Base-by-base conservation (phyloP, 352 stramenopile species). In the Stephanocyclus meneghinianus region DNA sequence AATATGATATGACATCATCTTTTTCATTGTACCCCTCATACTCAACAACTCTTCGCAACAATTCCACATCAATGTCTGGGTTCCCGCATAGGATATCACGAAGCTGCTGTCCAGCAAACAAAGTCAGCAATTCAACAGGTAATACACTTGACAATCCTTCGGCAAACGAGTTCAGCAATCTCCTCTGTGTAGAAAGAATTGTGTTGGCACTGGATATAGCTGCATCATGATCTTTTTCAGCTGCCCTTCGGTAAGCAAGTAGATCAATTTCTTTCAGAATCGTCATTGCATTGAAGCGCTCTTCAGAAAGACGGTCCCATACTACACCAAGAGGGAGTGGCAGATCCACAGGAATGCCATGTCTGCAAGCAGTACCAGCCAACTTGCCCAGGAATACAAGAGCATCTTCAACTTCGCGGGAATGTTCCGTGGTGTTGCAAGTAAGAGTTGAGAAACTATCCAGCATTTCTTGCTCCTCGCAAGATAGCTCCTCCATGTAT, bases 31-130 rank as follows among this genome's bases (percentile, higher is more conserved):
- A 97, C 18, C 95, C 96, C 65, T 97, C 97, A 88, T 99, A 99
- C 85, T 98, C 96, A 6, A 97, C 98, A 78, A 97, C 97, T 80
- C 95, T 94, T 21, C 93, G 91, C 26, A 99, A 88, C 44, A 99
- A 80, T 64, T 98, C 95, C 26, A 99, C 95, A 81, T 99, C 96
- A 60, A 99, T 95, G 73, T 98, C 95, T 42, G 94, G 92, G 53
- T 95, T 96, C 35, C 97, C 97, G 79, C 97, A 99, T 55, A 99
- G 94, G 15, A 99, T 79, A 59, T 96, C 94, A 83, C 98, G 95
- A 7, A 99, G 87, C 81, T 99, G 97, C 16, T 94, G 91, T 26
- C 95, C 91, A n/a, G 95, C 97, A 75, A 99, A 99, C 37, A 99
- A 76, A 10, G 95, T 89, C 26, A 98, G 92, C 10, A 99, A 78